Evolutionary conservation across 495 filamentous ascomycete species (phyloP).

Genomic region (Aspergillus nanangensis): DNA sequence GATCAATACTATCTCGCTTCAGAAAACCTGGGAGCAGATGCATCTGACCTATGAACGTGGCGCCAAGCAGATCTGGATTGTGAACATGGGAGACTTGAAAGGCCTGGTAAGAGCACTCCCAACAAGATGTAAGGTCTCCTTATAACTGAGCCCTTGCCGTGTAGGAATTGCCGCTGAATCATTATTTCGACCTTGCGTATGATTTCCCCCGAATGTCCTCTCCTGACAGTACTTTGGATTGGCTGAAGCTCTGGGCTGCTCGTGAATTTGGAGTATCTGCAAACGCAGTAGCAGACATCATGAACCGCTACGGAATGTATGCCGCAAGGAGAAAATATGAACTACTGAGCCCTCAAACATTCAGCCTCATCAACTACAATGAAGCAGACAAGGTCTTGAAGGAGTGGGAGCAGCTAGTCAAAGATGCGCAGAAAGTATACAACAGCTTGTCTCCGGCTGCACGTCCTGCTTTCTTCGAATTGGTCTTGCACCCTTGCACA

Average conservation of each 20-base stretch:
- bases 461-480: conserved; percentile 63
- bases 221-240: conserved; percentile 48
- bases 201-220: conserved; percentile 50
- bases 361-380: conserved; percentile 65
- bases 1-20: conserved; percentile 25
- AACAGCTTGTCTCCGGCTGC: conserved; percentile 40
- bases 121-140: too few relatives aligned
- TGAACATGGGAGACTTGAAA: conserved; percentile 68
- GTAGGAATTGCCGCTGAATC: conserved; percentile 65
- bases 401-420: conserved; percentile 57
- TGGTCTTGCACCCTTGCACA: conserved; percentile 62
- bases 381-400: conserved; percentile 61
- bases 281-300: conserved; percentile 46
- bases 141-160: too few relatives aligned
- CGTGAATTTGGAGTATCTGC: conserved; percentile 54
- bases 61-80: conserved; percentile 67
- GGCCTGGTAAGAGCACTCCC: conserved; percentile 8
- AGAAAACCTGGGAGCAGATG: conserved; percentile 26
- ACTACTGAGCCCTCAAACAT: conserved; percentile 57
- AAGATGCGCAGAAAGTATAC: conserved; percentile 52
- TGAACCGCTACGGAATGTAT: conserved; percentile 59
- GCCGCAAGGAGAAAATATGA: conserved; percentile 65
- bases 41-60: conserved; percentile 49
- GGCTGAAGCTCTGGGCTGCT: conserved; percentile 53
- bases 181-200: conserved; percentile 65